Evolutionary conservation across 768 basidiomycete genomes (phyloP), one percentile per base, ranked within the genome.

Genomic region (Amanita polypyramis): DNA sequence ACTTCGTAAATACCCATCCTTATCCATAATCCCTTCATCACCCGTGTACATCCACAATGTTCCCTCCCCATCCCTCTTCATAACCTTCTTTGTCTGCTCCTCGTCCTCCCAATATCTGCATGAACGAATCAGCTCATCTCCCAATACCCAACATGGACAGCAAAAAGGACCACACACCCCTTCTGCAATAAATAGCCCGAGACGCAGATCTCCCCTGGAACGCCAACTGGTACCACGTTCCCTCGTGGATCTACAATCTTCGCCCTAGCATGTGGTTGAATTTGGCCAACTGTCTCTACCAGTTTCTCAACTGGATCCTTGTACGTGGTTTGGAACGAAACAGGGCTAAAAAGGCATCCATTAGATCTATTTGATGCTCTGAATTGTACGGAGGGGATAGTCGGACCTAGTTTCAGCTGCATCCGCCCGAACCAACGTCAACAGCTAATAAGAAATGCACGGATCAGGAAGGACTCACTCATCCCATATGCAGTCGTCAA

Each of bases 401-500:
- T n/a, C n/a, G n/a, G n/a, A n/a, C n/a, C n/a, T n/a, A n/a, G 12
- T 36, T 32, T 8, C 17, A 34, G 17, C 39, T 19, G 14, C 39
- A 3, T 14, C 9, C 2, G 23, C 25, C 37, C 2, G n/a, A n/a
- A n/a, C n/a, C n/a, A n/a, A n/a, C n/a, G n/a, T n/a, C n/a, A n/a
- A n/a, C n/a, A n/a, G n/a, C n/a, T n/a, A n/a, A n/a, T n/a, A n/a
- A n/a, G n/a, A n/a, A n/a, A n/a, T n/a, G n/a, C n/a, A n/a, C n/a
- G n/a, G n/a, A 45, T 15, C 39, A 19, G n/a, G 14, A 5, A 34
- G 29, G 25, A 34, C 21, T 35, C 33, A 39, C 19, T 90, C 88
- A 91, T 91, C 49, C 88, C 88, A 62, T 87, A 91, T 8, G 82
- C 86, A 49, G 77, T 81, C 0, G 88, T 88, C 34, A 91, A 62